Percentiles rank a stretch among this genome's conserved stretches.
phyloP scores from a whole-genome alignment of 2,329 filamentous ascomycete species.

The Pseudovirgaria hyperparasitica region DNA sequence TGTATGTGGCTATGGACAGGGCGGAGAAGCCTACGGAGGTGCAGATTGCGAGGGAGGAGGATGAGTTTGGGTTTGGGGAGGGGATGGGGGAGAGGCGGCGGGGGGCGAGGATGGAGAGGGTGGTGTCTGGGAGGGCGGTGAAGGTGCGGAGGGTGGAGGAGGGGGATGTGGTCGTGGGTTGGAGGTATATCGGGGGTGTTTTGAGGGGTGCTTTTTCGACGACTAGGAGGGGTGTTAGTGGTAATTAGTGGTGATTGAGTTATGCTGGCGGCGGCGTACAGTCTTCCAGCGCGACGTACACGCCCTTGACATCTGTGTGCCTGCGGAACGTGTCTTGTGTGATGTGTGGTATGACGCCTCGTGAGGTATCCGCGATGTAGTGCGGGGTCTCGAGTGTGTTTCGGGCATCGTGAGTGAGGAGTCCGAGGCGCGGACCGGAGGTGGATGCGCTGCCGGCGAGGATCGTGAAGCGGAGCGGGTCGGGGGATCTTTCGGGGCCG shows the following conservation, averaged over 20 bases:
- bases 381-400: constrained; percentile 68
- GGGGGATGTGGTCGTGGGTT: constrained; percentile 24
- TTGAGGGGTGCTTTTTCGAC: constrained; percentile 44
- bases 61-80: constrained; percentile 55
- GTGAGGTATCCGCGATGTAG: constrained; percentile 67
- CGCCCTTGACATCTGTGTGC: constrained; percentile 51
- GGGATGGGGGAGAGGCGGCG: constrained; percentile 65
- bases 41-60: constrained; percentile 59
- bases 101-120: constrained; percentile 60
- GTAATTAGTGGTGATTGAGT: constrained; percentile 2
- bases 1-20: constrained; percentile 57
- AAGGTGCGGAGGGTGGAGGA: constrained; percentile 60
- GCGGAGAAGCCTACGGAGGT: constrained; percentile 77
- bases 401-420: constrained; percentile 49
- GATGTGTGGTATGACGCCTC: constrained; percentile 76
- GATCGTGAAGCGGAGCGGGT: constrained; percentile 33
- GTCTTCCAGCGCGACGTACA: constrained; percentile 82
- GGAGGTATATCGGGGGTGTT: constrained; percentile 40
- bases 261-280: constrained; percentile 59
- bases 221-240: constrained; percentile 38
- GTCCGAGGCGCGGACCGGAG: constrained; percentile 56
- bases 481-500: too few relatives aligned
- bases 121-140: constrained; percentile 53
- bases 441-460: constrained; percentile 23
- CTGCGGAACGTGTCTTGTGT: constrained; percentile 69